Percentiles rank a stretch among this genome's conserved stretches.
Evolutionary conservation across 495 filamentous ascomycete species (phyloP).

Genomic region (Amniculicola lignicola): DNA sequence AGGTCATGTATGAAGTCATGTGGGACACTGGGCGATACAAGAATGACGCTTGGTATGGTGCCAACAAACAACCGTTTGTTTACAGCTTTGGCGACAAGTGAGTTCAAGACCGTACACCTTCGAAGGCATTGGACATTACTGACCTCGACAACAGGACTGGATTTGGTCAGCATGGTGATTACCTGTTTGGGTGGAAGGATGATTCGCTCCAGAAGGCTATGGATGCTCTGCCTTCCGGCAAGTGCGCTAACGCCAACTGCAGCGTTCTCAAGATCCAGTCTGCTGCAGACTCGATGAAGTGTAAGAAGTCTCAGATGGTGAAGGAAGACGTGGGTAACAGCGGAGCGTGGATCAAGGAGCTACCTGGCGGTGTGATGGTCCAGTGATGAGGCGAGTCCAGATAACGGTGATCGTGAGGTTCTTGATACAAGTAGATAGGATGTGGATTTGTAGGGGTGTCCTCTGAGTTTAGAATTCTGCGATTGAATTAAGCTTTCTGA

Average conservation of each 20-base stretch:
- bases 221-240: slow-evolving; percentile 27
- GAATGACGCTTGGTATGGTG: slow-evolving; percentile 19
- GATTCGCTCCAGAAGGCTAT: slow-evolving; percentile 31
- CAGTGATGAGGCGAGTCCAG: no score
- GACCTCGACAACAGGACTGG: background rate
- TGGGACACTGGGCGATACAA: slow-evolving; percentile 32
- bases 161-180: slow-evolving; percentile 29
- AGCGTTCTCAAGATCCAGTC: slow-evolving; percentile 30
- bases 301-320: slow-evolving; percentile 26
- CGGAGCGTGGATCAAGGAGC: slow-evolving; percentile 26
- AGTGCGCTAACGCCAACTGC: slow-evolving; percentile 32
- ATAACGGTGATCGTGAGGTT: no score
- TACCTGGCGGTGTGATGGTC: slow-evolving; percentile 22
- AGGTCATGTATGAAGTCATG: slow-evolving; percentile 33
- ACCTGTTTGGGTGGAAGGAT: slow-evolving; percentile 32
- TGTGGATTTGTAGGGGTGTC: no score
- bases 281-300: slow-evolving; percentile 17
- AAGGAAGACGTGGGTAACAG: slow-evolving; percentile 14
- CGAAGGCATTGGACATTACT: no score
- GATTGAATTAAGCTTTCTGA: no score
- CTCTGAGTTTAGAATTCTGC: no score
- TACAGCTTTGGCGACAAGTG: slow-evolving; percentile 41
- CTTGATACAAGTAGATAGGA: no score
- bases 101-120: no score
- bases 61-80: slow-evolving; percentile 30